A percentile compares a stretch with the other conserved stretches of the same genome.
Evolutionary conservation across 1,284 basidiomycete species (phyloP).

Genomic region (Exobasidium rhododendri): DNA sequence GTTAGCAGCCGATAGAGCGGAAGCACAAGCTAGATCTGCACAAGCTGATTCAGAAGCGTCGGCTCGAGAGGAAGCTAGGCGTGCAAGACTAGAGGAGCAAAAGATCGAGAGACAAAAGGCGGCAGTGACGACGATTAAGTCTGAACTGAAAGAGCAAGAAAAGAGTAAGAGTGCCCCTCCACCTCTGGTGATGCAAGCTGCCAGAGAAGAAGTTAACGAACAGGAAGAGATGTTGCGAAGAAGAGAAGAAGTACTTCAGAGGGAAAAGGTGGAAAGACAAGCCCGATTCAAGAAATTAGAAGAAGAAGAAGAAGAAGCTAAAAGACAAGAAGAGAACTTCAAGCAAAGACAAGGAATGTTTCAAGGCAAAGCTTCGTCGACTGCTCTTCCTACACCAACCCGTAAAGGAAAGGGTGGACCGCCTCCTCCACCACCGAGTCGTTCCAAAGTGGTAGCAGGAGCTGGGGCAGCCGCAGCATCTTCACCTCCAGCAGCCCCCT

Average conservation of each 20-base stretch:
- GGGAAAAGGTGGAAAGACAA: constrained; percentile 44
- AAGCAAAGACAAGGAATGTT: constrained; percentile 44
- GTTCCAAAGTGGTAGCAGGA: constrained; percentile 19
- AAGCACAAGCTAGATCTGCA: constrained; percentile 45
- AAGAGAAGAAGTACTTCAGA: constrained; percentile 43
- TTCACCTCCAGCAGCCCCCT: constrained; percentile 24
- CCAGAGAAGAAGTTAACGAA: constrained; percentile 27
- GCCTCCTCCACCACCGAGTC: constrained; percentile 33
- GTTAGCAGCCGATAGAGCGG: constrained; percentile 44
- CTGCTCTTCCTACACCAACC: constrained; percentile 28
- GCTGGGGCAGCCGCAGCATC: constrained; percentile 21
- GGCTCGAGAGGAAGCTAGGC: constrained; percentile 48
- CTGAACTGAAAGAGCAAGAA: constrained; percentile 35
- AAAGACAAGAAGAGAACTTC: constrained; percentile 41
- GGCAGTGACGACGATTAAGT: constrained; percentile 35
- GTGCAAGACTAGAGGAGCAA: constrained; percentile 47
- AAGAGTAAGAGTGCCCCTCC: constrained; percentile 29
- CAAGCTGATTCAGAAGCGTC: constrained; percentile 52
- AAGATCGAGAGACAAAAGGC: constrained; percentile 34
- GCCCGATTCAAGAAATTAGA: constrained; percentile 42
- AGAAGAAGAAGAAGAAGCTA: constrained; percentile 47
- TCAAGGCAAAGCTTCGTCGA: constrained; percentile 23
- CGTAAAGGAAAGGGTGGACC: constrained; percentile 23
- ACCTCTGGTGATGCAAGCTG: constrained; percentile 35
- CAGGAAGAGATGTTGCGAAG: constrained; percentile 40